These are phyloP conservation scores for Gaeumannomyces sp. DNA, from an alignment of 2,329 filamentous ascomycete genomes.

Conservation along the genomic window DNA sequence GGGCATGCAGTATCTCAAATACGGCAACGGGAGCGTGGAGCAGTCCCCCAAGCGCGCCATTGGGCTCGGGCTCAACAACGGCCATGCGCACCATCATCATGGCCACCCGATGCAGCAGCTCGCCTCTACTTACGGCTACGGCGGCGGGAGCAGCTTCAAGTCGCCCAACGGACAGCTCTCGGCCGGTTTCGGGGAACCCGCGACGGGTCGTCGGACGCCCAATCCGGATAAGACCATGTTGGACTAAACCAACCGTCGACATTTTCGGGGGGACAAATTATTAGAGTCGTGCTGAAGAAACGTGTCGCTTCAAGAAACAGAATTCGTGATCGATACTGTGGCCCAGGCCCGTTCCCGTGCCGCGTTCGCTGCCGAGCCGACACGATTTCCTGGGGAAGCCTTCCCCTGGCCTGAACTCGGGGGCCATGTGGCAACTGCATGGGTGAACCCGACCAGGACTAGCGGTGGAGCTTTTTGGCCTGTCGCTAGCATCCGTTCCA, in stretches of 20 bases:
- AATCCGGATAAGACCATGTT: conserved; percentile 6
- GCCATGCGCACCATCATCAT: neutral
- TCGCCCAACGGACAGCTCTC: conserved; percentile 25
- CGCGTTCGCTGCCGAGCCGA: neutral
- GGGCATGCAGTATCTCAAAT: conserved; percentile 68
- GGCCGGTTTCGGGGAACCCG: conserved; percentile 30
- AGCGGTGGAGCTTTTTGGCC: neutral
- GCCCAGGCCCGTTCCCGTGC: neutral
- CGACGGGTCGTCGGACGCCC: conserved; percentile 31
- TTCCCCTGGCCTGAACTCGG: neutral
- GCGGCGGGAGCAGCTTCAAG: conserved; percentile 18
- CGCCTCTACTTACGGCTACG: neutral
- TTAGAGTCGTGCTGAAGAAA: neutral
- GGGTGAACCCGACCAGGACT: neutral
- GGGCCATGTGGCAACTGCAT: neutral
- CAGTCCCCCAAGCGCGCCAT: conserved; percentile 10
- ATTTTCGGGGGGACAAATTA: neutral
- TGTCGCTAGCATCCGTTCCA: neutral
- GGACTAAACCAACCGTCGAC: neutral
- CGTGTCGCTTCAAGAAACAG: neutral
- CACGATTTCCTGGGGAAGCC: neutral
- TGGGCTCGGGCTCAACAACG: conserved; percentile 19
- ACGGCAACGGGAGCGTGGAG: conserved; percentile 44
- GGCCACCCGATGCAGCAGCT: conserved; percentile 4
- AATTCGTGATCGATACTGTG: neutral